Evolutionary conservation across 768 basidiomycete genomes (phyloP), one percentile per base, ranked within the genome.

Genomic region (Boletellus sp.): DNA sequence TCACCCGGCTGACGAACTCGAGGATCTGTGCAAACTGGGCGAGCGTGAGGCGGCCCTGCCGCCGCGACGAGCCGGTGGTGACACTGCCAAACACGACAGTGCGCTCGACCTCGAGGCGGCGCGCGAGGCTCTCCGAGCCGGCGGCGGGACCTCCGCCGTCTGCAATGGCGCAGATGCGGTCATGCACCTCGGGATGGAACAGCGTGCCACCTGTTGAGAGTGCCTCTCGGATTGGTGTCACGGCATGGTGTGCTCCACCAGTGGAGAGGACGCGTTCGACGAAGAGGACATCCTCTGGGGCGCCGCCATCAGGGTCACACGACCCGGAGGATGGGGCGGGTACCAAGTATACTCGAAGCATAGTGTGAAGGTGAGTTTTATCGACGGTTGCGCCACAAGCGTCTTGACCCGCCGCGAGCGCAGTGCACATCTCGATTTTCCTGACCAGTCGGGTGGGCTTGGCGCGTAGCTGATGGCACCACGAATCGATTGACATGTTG

Each of bases 341-440:
- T 2, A 2, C 32, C 20, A 53, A 5, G 12, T 4, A 39, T 6
- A 49, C 48, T 3, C 49, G 45, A 8, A 61, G 17, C 2, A 61
- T 19, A 0, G 54, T 47, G 4, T 61, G 50, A 5, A 31, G 40
- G 6, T 60, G 49, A 1, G 20, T 4, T 15, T 31, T 34, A 2
- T 28, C 37, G 0, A 47, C 13, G 5, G 23, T 19, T 0, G 34
- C 13, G 10, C 28, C 45, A 39, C 24, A 47, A 3, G 34, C 34
- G 5, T 60, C 55, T 1, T 39, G 13, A 0, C 51, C 52, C 2
- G 37, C 9, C 15, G 37, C 20, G 0, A 39, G 33, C 0, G 50
- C 52, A 0, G 50, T 58, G 16, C 52, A 60, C 16, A 58, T 22
- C 12, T 52, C 54, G 8, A 57, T 43, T 22, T 44, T 60, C n/a